phyloP scores from a whole-genome alignment of 1,284 basidiomycete species.

The Phaffia rhodozyma region DNA sequence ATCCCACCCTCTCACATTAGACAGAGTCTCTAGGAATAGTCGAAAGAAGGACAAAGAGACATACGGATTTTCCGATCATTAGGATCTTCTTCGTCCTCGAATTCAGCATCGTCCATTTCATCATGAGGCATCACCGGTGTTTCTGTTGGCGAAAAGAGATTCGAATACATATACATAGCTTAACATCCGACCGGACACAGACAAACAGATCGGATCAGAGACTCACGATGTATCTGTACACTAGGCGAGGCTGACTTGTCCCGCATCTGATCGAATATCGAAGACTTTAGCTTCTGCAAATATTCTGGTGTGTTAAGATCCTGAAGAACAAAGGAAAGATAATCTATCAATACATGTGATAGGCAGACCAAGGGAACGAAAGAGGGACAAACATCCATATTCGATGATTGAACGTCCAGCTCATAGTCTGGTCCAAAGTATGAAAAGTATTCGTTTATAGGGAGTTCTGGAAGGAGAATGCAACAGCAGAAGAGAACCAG shows the following conservation, averaged over 20 bases:
- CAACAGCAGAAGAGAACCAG: background rate
- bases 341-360: too few relatives aligned
- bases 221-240: slow-evolving; percentile 70
- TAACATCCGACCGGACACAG: too few relatives aligned
- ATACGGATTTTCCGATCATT: slow-evolving; percentile 57
- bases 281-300: slow-evolving; percentile 79
- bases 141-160: slow-evolving; percentile 39
- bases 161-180: background rate
- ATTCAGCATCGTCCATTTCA: slow-evolving; percentile 63
- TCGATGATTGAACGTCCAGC: slow-evolving; percentile 90
- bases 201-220: background rate
- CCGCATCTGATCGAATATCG: slow-evolving; percentile 81
- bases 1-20: too few relatives aligned
- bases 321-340: slow-evolving; percentile 31
- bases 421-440: slow-evolving; percentile 98
- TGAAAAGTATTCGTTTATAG: slow-evolving; percentile 96
- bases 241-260: slow-evolving; percentile 76
- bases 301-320: slow-evolving; percentile 91
- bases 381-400: slow-evolving; percentile 45
- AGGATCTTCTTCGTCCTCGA: slow-evolving; percentile 65
- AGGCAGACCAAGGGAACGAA: background rate
- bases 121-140: slow-evolving; percentile 69
- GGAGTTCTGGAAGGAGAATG: slow-evolving; percentile 52
- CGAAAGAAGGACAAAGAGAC: slow-evolving; percentile 19
- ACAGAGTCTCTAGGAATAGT: background rate